phyloP scores from a whole-genome alignment of 768 basidiomycete genomes.

The Russula lepida region DNA sequence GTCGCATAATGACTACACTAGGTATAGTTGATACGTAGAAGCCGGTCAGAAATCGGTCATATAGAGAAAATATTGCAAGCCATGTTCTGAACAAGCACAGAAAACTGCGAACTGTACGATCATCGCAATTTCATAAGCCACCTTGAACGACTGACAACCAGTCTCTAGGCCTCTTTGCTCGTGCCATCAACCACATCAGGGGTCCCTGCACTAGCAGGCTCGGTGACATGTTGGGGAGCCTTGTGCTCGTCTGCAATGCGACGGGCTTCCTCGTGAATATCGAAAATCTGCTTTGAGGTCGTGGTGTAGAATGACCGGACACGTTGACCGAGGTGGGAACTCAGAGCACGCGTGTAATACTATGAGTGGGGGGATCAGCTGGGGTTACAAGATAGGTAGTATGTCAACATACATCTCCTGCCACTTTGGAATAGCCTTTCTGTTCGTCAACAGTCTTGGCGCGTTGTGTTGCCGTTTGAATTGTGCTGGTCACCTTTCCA shows the following conservation, averaged over 20 bases:
- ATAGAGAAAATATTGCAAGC: not conserved
- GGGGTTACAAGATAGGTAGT: not conserved
- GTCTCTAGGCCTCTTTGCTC: not conserved
- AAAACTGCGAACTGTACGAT: not conserved
- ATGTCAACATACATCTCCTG: slow-evolving; percentile 45
- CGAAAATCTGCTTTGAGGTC: slow-evolving; percentile 79
- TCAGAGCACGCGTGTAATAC: slow-evolving; percentile 73
- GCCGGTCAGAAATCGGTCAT: not conserved
- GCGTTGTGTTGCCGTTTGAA: slow-evolving; percentile 57
- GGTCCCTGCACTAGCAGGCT: not conserved
- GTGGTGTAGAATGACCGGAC: slow-evolving; percentile 78
- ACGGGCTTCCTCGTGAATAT: slow-evolving; percentile 89
- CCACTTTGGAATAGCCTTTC: slow-evolving; percentile 63
- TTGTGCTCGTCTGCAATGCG: slow-evolving; percentile 67
- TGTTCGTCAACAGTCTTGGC: slow-evolving; percentile 74
- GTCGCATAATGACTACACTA: too few relatives aligned
- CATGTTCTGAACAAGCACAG: not conserved
- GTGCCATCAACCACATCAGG: not conserved
- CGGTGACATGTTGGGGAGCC: not conserved
- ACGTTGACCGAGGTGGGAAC: slow-evolving; percentile 69
- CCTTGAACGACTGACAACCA: not conserved
- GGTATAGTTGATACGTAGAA: not conserved
- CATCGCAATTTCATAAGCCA: not conserved
- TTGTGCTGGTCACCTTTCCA: slow-evolving; percentile 55
- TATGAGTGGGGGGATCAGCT: slow-evolving; percentile 24